Evolutionary conservation across 371 early-diverging fungal genomes (phyloP), one percentile per base, ranked within the genome.

Genomic region (Mortierella sp.): DNA sequence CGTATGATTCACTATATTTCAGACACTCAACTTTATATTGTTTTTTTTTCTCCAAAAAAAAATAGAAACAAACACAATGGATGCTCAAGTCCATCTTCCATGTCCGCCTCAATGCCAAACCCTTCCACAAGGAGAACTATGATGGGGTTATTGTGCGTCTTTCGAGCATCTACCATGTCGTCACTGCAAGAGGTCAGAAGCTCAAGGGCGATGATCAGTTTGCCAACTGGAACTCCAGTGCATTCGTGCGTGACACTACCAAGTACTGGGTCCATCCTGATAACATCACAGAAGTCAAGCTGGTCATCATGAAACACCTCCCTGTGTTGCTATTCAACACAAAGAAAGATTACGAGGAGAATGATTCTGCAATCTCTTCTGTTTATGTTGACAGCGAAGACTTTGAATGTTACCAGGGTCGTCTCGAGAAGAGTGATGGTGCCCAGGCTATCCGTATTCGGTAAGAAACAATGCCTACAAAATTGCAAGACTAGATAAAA

Each of bases 261-360:
- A 97, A 99, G 88, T 99, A 98, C 87, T 99, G 99, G 99, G 97
- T 99, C 8, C 98, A 98, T 81, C 95, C 96, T 5, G 99, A 99
- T 84, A 99, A 99, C 84, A 95, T 99, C 59, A 96, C 96, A 63
- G 98, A 98, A 75, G 91, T 99, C 73, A 97, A 98, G 83, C 88
- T 95, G 64, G 88, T 92, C 69, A 97, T 99, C 72, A 90, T 99
- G 51, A 96, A 96, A 85, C 93, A 99, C 79, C 90, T 99, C 39
- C 99, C 99, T 16, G 97, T 99, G 30, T 90, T 99, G 62, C 92
- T 99, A 14, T 99, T 97, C 85, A 93, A 92, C 72, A 90, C 93
- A 51, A 95, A 96, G 88, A 94, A 87, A 86, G 92, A 88, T 51
- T 88, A 89, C 52, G 87, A 90, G 62, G 77, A 87, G 20, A 87